Evolutionary conservation across 2,329 filamentous ascomycete genomes (phyloP), one percentile per base, ranked within the genome.

Genomic region (Colletotrichum sp.): DNA sequence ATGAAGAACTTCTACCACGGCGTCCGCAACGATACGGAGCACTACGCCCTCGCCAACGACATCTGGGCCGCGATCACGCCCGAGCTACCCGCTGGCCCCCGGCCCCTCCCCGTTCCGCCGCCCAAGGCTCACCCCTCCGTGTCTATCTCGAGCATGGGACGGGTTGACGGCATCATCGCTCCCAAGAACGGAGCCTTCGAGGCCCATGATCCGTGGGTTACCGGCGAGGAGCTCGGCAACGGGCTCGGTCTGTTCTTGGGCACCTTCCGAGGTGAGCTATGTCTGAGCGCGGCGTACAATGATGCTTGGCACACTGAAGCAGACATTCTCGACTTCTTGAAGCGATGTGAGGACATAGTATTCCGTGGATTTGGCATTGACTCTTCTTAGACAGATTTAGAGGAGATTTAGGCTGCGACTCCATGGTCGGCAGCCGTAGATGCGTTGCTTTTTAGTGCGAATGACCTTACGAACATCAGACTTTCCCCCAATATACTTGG

Each of bases 191-290:
- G 82, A 0, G 28, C 52, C 0, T 79, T 87, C 2, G 78, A 81
- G 13, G 74, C 84, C 0, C 64, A 81, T 3, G 77, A 84, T 15
- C 85, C 86, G 1, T 88, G 87, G 86, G 86, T 87, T 0, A 87
- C 86, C 0, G 86, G 86, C 0, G 87, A 88, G 71, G 86, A 88
- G 71, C 79, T 88, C 3, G 81, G 85, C 0, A 87, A 79, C 30
- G 82, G 83, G 0, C 21, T 84, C 16, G 84, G 79, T 0, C n/a
- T 88, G n/a, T 88, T 86, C 48, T 74, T 88, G 21, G 85, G 83
- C 0, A 87, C 83, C 0, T 87, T 82, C 69, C 78, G 80, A 6
- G 84, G 82, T 0, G 74, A 78, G 39, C n/a, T 88, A 59, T 82
- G 79, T 0, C 74, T 88, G 24, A 88, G 85, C 65, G 83, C 80